Evolutionary conservation across 257 asterid species (phyloP).

Genomic region (Capsicum rhomboideum): DNA sequence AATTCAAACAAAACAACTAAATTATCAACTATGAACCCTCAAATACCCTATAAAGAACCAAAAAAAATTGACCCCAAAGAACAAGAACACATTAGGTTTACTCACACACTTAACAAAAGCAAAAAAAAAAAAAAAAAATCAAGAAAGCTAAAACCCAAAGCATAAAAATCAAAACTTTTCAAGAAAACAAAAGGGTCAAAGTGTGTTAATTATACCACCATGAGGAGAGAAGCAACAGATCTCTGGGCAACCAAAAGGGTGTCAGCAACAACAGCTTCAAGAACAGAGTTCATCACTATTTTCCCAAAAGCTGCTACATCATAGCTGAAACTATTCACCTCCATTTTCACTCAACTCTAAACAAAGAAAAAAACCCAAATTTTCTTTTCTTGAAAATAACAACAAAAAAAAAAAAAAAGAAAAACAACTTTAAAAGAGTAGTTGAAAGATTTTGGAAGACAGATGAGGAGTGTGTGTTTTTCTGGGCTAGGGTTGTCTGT

Average conservation of each 20-base stretch:
- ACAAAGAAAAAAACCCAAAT: not conserved
- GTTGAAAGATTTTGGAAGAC: not conserved
- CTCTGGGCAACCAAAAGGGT: constrained; percentile 51
- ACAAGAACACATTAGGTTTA: not conserved
- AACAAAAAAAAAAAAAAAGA: not conserved
- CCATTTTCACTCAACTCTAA: constrained; percentile 63
- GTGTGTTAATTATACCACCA: constrained; percentile 35
- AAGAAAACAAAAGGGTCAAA: not conserved
- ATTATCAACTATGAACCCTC: not conserved
- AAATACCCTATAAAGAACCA: not conserved
- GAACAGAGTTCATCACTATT: constrained; percentile 26
- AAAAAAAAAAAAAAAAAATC: not conserved
- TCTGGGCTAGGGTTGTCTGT: constrained; percentile 37
- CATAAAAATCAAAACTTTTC: not conserved
- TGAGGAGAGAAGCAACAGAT: constrained; percentile 44
- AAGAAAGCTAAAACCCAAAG: not conserved
- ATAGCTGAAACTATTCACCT: constrained; percentile 42
- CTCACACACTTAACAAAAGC: not conserved
- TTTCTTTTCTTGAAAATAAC: not conserved
- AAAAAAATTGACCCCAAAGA: not conserved
- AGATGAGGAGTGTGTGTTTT: constrained; percentile 1
- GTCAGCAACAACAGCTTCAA: constrained; percentile 37
- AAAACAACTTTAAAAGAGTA: not conserved
- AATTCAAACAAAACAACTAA: not conserved
- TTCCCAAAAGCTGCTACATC: constrained; percentile 28